Base-by-base conservation (phyloP, 345 rosid species). In the Camelina neglecta region DNA sequence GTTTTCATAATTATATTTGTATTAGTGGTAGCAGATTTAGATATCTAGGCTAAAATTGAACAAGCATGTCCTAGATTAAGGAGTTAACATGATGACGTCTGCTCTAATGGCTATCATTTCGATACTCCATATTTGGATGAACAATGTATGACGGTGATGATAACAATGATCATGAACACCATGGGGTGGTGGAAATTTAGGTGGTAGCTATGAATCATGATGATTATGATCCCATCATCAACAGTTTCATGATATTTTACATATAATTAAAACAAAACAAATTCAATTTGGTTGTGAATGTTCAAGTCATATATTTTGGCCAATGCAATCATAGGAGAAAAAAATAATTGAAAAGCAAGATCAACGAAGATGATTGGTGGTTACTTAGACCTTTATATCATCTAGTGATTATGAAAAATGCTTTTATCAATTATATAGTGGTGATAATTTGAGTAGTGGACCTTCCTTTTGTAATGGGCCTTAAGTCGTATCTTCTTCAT, bases 281-380 rank as follows among this genome's bases (percentile, higher is more conserved):
- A 24, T 8, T 12, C 42, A 29, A 3, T 12, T 53, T 29, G 11
- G 23, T 16, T 57, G 65, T 48, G 54, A 57, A 57, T 66, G 44
- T 58, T 74, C 42, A 65, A 74, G 33, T 66, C 67, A 16, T 74
- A 48, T 38, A 39, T 56, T 4, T 47, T 74, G 60, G 72, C 72
- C 51, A 74, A 35, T 57, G 41, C 38, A 74, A 65, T 45, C 24
- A 45, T 6, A 7, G 41, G 58, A 31, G 42, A 42, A 61, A 59
- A 47, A 50, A 59, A 47, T 0, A 41, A 59, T 3, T 13, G 10
- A 63, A 45, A 65, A 57, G 23, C 11, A 15, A 57, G 5, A 58
- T 48, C 16, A 58, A 66, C 18, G 72, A 66, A 35, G 35, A 48
- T 36, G 11, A 57, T 57, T 58, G 72, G 72, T 58, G 72, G 67